Evolutionary conservation across 306 rosid genomes (phyloP).

Genomic region (Hippophae rhamnoides): DNA sequence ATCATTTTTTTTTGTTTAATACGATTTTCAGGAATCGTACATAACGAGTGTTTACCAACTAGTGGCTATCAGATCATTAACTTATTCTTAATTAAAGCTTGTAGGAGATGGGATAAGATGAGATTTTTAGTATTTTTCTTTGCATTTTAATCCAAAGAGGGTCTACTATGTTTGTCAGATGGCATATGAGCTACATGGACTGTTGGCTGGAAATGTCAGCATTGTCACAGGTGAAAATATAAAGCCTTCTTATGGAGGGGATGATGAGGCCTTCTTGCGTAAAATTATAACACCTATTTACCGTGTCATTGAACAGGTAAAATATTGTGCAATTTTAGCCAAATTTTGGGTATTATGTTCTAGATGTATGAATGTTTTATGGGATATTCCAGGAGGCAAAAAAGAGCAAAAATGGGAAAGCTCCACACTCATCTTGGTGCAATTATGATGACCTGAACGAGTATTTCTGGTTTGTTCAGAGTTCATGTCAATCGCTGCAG

Average conservation of each 20-base stretch:
- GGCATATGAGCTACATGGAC: constrained; percentile 94
- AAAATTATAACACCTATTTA: constrained; percentile 82
- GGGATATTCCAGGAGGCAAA: constrained; percentile 55
- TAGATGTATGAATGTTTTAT: constrained; percentile 9
- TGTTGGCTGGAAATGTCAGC: constrained; percentile 98
- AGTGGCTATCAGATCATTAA: too few relatives aligned
- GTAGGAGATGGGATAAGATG: too few relatives aligned
- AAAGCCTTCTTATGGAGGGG: constrained; percentile 98
- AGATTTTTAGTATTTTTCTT: not conserved
- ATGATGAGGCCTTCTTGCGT: constrained; percentile 86
- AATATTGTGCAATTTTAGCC: constrained; percentile 10
- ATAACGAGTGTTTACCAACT: too few relatives aligned
- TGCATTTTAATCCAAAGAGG: constrained; percentile 17
- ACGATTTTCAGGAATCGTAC: constrained; percentile 6
- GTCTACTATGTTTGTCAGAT: constrained; percentile 41
- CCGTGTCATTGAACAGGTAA: constrained; percentile 69
- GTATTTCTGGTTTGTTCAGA: constrained; percentile 78
- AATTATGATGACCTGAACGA: constrained; percentile 94
- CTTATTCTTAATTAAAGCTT: too few relatives aligned
- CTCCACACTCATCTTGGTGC: constrained; percentile 82
- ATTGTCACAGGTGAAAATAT: constrained; percentile 96
- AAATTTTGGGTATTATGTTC: constrained; percentile 18
- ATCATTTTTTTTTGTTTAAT: constrained; percentile 15
- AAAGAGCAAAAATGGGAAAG: constrained; percentile 61
- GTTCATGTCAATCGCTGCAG: constrained; percentile 17